Base-by-base conservation (phyloP, 805 yeast genomes). In the Wickerhamiella parazyma region DNA sequence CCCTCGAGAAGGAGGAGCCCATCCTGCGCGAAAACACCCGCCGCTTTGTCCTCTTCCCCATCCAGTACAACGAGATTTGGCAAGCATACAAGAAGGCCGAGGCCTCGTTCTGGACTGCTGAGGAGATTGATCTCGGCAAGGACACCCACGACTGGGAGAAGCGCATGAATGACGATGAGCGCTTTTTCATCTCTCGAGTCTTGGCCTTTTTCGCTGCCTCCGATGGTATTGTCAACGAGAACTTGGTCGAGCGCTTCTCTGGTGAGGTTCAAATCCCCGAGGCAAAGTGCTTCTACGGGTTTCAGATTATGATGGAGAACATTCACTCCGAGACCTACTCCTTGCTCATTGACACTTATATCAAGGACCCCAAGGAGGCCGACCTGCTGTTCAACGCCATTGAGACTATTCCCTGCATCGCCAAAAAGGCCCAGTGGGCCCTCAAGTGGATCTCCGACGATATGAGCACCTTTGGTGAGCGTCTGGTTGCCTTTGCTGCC, bases 231-330 rank as follows among this genome's bases (percentile, higher is more conserved):
- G 98, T 89, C 54, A 91, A 91, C 62, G 98, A 89, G 70, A 89
- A 89, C 68, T 75, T 89, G 63, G 95, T 89, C 49, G 97, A 89
- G 68, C 87, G 94, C 63, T 89, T 89, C 70, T 80, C 94, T 46
- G 94, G 95, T 51, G 97, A 89, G 68, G 96, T 91, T 48, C 95
- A 87, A 67, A 68, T 84, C 51, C 91, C 98, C 45, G 98, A 89
- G 71, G 98, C 97, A 57, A 87, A 89, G 66, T 87, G 95, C 65
- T 91, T 89, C 73, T 89, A 89, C 65, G 98, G 98, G 38, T 89
- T 91, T 83, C 98, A 89, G 71, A 91, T 89, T 66, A 87, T 87
- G 97, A 91, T 91, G 89, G 98, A 89, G 70, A 89, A 91, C 73
- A 91, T 89, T 60, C 98, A 89, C 67, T 80, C 95, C 19, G 98